Percentiles rank a stretch among this genome's conserved stretches.
Conservation (phyloP, 1,139 yeast species). For the Suhomyces yuchorum region DNA sequence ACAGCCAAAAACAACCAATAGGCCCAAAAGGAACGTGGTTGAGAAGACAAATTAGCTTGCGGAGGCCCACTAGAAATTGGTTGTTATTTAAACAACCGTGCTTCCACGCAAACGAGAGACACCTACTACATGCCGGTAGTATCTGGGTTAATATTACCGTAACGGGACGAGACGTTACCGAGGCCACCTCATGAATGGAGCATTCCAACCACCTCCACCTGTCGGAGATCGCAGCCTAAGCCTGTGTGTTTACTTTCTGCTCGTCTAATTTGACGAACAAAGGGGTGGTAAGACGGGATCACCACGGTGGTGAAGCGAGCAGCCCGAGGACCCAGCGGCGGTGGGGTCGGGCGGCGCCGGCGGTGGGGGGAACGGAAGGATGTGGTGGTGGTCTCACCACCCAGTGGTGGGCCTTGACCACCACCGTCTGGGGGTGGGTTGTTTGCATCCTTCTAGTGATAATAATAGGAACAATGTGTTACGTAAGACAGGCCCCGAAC, state of each 20-base stretch:
- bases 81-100: constrained; percentile 11
- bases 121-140: constrained; percentile 5
- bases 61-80: constrained; percentile 8
- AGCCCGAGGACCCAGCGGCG: not conserved
- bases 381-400: not conserved
- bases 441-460: not conserved
- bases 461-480: constrained; percentile 1
- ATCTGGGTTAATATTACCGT: constrained; percentile 4
- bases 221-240: not conserved
- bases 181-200: not conserved
- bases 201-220: not conserved
- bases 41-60: constrained; percentile 8
- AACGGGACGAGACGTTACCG: constrained; percentile 3
- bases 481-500: constrained; percentile 1
- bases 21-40: constrained; percentile 6
- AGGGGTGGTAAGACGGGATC: not conserved
- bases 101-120: not conserved
- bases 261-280: constrained; percentile 5
- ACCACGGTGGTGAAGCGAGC: not conserved
- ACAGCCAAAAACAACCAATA: not conserved
- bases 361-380: not conserved
- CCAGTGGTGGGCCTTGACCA: too few relatives aligned
- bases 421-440: too few relatives aligned
- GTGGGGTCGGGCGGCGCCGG: not conserved
- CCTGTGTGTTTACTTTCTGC: constrained; percentile 3